Conservation (phyloP, 441 rosid genomes). For the Gossypium armourianum region DNA sequence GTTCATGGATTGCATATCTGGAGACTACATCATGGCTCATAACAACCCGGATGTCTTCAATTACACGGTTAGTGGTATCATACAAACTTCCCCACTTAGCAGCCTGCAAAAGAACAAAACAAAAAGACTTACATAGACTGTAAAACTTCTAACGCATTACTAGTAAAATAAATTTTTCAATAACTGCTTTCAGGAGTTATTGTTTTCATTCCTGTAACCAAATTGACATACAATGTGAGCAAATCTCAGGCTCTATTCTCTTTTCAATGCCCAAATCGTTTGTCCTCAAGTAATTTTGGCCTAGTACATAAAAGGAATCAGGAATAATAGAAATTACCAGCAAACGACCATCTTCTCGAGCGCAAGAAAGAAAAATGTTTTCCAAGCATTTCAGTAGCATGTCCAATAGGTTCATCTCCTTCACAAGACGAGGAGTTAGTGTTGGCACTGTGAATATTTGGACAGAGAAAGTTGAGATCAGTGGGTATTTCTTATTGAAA, state of each 20-base stretch:
- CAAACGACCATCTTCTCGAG: conserved; percentile 71
- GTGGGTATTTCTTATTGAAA: conserved; percentile 43
- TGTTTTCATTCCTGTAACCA: neutral
- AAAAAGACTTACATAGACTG: conserved; percentile 10
- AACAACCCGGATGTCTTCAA: conserved; percentile 74
- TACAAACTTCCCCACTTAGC: conserved; percentile 56
- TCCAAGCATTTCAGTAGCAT: conserved; percentile 66
- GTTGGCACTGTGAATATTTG: conserved; percentile 94
- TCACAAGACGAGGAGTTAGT: conserved; percentile 76
- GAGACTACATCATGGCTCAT: conserved; percentile 66
- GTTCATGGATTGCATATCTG: conserved; percentile 53
- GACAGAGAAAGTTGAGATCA: conserved; percentile 75
- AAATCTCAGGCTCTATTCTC: neutral
- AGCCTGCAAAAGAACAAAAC: conserved; percentile 38
- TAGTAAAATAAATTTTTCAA: neutral
- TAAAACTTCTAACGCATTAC: neutral
- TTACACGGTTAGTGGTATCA: conserved; percentile 58
- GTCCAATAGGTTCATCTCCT: conserved; percentile 63
- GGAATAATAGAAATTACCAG: conserved; percentile 35
- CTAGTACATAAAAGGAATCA: neutral
- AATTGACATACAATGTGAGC: neutral
- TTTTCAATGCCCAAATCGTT: neutral
- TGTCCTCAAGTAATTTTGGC: neutral
- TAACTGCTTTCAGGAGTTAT: neutral
- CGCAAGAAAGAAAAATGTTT: conserved; percentile 52